phyloP scores from a whole-genome alignment of 345 rosid genomes.

The Citrus medica region DNA sequence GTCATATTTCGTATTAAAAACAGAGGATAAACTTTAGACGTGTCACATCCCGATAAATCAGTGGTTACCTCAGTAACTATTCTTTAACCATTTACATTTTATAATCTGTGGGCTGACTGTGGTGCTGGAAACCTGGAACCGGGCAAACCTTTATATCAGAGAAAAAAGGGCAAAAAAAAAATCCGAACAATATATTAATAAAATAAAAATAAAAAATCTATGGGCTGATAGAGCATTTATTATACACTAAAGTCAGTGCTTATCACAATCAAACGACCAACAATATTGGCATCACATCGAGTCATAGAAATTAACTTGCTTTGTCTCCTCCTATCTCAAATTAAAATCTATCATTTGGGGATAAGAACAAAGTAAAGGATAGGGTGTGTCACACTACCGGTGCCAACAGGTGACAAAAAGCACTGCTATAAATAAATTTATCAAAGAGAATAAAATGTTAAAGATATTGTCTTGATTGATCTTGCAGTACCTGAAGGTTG shows the following conservation, averaged over 20 bases:
- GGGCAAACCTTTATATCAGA: too few species aligned
- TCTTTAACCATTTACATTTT: background rate
- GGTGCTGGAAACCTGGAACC: too few species aligned
- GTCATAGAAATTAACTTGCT: background rate
- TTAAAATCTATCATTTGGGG: background rate
- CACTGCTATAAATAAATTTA: background rate
- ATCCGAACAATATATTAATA: too few species aligned
- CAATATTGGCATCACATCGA: too few species aligned
- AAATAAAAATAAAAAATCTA: too few species aligned
- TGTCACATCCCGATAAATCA: background rate
- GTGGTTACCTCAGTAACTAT: background rate
- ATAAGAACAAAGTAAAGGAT: conserved; percentile 25
- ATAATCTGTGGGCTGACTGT: conserved; percentile 18
- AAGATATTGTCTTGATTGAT: background rate
- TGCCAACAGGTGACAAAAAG: too few species aligned
- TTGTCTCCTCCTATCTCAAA: background rate
- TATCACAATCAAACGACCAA: background rate
- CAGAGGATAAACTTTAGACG: too few species aligned
- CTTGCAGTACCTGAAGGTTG: background rate
- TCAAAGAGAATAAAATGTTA: too few species aligned
- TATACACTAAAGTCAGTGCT: background rate
- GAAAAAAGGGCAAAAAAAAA: too few species aligned
- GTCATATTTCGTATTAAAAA: too few species aligned
- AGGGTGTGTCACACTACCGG: background rate
- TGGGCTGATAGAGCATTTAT: background rate